Base-by-base conservation (phyloP, 257 asterid genomes). In the Plantago elongata region DNA sequence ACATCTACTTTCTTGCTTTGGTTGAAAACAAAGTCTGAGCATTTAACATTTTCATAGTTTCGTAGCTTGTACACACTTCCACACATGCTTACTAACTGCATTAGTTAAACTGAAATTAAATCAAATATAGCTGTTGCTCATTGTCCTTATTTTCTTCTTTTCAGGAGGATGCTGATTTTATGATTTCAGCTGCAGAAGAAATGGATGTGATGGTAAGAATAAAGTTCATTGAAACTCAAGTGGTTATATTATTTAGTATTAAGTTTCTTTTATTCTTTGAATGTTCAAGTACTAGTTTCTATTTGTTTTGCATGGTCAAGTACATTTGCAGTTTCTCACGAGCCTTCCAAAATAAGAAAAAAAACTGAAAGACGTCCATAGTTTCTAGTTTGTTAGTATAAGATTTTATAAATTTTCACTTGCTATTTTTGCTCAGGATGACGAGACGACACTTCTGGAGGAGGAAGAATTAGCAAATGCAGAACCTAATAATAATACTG, bases 141-240 rank as follows among this genome's bases (percentile, higher is more conserved):
- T 73, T 38, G 51, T 9, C 27, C 55, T 29, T 48, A 62, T 72
- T 58, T 40, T n/a, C 29, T 15, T 43, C 69, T 65, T 56, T 51
- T 76, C 61, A 93, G 99, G 97, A 82, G 70, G 99, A 89, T 69
- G 95, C 72, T 78, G 96, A 89, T 79, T 90, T 84, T 77, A 73
- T 73, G 56, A 83, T 85, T 74, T 71, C 94, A 34, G 65, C 77
- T 13, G 86, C 76, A 73, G 97, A 86, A 69, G 91, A 81, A 69
- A 81, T 66, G 67, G 94, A 86, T 46, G 74, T 57, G 63, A 62
- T 77, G 84, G 97, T 92, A 79, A 75, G 82, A 57, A 43, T 62
- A 63, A 63, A 58, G 45, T 18, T 62, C 62, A 42, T 62, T n/a
- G n/a, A n/a, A n/a, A 47, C 37, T 52, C 48, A 22, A 57, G 5